Evolutionary conservation across 257 asterid species (phyloP).

Genomic region (Coffea canephora): DNA sequence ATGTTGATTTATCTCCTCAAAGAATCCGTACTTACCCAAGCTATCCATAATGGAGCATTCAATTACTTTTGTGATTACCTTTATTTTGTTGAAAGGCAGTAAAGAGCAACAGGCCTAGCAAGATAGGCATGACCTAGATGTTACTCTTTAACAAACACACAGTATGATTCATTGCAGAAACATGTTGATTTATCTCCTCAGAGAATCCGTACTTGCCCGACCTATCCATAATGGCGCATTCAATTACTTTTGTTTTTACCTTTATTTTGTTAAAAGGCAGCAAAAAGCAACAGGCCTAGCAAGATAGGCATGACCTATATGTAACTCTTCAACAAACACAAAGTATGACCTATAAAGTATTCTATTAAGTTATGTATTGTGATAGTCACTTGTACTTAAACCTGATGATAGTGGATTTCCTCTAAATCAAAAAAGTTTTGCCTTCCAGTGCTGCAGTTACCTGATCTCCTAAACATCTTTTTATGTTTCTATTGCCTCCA

Average conservation of each 20-base stretch:
- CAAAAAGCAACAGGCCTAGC: too few species aligned
- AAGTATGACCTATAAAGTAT: neutral
- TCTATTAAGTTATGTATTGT: neutral
- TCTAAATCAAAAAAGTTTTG: neutral
- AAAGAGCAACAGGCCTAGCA: too few species aligned
- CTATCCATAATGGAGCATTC: too few species aligned
- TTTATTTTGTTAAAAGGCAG: too few species aligned
- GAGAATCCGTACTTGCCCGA: too few species aligned
- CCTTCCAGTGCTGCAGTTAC: neutral
- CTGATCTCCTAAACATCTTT: neutral
- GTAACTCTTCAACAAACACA: too few species aligned
- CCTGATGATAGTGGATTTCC: neutral
- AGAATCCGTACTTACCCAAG: too few species aligned
- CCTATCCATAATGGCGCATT: too few species aligned
- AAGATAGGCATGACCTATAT: neutral
- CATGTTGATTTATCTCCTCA: neutral
- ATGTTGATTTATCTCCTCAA: neutral
- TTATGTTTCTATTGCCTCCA: too few species aligned
- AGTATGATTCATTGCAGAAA: neutral
- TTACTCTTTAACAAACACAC: neutral
- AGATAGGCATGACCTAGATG: neutral
- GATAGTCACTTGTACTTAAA: neutral
- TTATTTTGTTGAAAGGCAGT: too few species aligned
- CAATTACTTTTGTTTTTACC: too few species aligned
- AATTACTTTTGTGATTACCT: too few species aligned